A percentile compares a stretch with the other conserved stretches of the same genome.
Conservation (phyloP, 257 asterid species). For the Ballota nigra region DNA sequence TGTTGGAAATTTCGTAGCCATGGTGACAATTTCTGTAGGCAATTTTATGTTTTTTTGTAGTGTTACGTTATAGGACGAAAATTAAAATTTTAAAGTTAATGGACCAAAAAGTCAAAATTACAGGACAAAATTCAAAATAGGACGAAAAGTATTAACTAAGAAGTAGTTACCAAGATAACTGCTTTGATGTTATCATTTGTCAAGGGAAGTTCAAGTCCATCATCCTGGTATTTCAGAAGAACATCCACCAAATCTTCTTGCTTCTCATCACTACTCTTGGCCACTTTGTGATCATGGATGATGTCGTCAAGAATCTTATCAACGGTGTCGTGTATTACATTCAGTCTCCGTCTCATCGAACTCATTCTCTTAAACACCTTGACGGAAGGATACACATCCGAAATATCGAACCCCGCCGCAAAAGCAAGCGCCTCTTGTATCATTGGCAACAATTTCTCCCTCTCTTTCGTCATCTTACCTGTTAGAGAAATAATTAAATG, state of each 20-base stretch:
- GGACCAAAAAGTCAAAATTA: no score
- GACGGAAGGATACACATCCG: constrained; percentile 24
- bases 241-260: constrained; percentile 33
- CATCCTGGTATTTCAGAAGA: constrained; percentile 24
- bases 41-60: no score
- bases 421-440: neutral
- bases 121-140: no score
- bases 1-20: no score
- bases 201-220: neutral
- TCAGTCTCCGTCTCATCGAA: constrained; percentile 24
- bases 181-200: constrained; percentile 16
- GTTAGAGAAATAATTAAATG: no score
- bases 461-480: constrained; percentile 11
- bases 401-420: constrained; percentile 27
- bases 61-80: no score
- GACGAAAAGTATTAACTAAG: no score
- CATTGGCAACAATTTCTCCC: constrained; percentile 13
- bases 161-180: neutral
- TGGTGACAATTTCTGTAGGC: no score
- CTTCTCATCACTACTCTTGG: neutral
- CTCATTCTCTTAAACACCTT: constrained; percentile 24
- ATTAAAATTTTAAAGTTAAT: no score
- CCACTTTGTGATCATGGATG: constrained; percentile 23
- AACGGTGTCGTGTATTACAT: constrained; percentile 10
- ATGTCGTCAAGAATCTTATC: constrained; percentile 33